Conservation (phyloP, 1,139 yeast species). For the Hemisphaericaspora xylofermentans region DNA sequence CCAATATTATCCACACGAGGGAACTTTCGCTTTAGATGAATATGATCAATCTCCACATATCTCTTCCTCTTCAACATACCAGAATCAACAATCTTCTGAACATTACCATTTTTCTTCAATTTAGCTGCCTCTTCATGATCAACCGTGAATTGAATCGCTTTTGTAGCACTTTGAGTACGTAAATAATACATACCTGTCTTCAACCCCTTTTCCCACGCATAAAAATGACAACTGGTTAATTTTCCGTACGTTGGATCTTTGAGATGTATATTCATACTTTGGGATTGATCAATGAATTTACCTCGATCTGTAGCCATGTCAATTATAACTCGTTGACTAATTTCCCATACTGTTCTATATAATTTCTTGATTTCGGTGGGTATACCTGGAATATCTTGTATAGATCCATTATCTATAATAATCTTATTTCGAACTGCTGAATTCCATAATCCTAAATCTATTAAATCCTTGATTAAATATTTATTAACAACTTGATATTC, state of each 20-base stretch:
- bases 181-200: slow-evolving; percentile 98
- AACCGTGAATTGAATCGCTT: slow-evolving; percentile 90
- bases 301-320: slow-evolving; percentile 97
- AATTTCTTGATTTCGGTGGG: slow-evolving; percentile 76
- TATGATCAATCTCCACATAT: slow-evolving; percentile 16
- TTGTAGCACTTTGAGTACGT: slow-evolving; percentile 92
- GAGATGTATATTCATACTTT: slow-evolving; percentile 83
- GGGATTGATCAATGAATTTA: slow-evolving; percentile 92
- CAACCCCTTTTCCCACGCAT: slow-evolving; percentile 95
- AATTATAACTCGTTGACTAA: slow-evolving; percentile 81
- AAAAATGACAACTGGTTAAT: slow-evolving; percentile 95
- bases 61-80: slow-evolving; percentile 20
- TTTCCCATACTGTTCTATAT: slow-evolving; percentile 96
- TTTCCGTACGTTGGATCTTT: slow-evolving; percentile 90
- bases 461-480: slow-evolving; percentile 74
- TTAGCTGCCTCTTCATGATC: slow-evolving; percentile 38
- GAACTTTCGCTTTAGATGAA: slow-evolving; percentile 4
- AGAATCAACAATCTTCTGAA: slow-evolving; percentile 3
- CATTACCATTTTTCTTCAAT: slow-evolving; percentile 17
- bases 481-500: slow-evolving; percentile 89
- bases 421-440: slow-evolving; percentile 79
- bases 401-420: slow-evolving; percentile 79
- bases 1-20: no score
- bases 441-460: slow-evolving; percentile 81
- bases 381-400: slow-evolving; percentile 72